A percentile compares a stretch with the other conserved stretches of the same genome.
Conservation (phyloP, 495 filamentous ascomycete species). For the Aspergillus conjunctus region DNA sequence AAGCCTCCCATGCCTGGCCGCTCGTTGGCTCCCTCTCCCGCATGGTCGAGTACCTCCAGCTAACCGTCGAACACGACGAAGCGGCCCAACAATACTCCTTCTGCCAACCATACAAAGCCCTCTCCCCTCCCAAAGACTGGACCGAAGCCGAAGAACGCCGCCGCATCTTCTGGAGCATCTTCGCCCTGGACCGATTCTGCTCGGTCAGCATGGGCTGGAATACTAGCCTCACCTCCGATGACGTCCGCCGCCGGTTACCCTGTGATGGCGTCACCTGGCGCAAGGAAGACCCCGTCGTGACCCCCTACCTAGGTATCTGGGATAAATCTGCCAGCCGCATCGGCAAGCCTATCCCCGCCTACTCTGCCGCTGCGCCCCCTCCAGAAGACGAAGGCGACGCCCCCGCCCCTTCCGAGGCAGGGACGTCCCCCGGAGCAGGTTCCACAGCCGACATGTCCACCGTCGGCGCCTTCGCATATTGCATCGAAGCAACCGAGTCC, state of each 20-base stretch:
- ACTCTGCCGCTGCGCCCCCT: constrained; percentile 9
- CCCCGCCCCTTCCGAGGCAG: constrained; percentile 3
- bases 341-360: constrained; percentile 33
- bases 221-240: constrained; percentile 41
- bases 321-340: constrained; percentile 38
- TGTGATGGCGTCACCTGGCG: constrained; percentile 37
- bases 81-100: background rate
- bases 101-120: constrained; percentile 7
- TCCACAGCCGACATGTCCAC: constrained; percentile 35
- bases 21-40: constrained; percentile 42
- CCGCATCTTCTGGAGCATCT: constrained; percentile 54
- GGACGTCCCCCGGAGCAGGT: constrained; percentile 18
- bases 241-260: constrained; percentile 25
- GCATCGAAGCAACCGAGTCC: constrained; percentile 47
- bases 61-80: constrained; percentile 33
- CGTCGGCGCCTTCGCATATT: constrained; percentile 46
- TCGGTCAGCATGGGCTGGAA: constrained; percentile 38
- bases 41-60: constrained; percentile 41
- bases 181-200: constrained; percentile 50
- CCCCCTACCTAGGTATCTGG: constrained; percentile 48
- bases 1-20: constrained; percentile 33
- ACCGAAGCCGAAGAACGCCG: constrained; percentile 54
- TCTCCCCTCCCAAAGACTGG: constrained; percentile 45
- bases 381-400: constrained; percentile 1
- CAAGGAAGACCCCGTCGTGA: constrained; percentile 32